Base-by-base conservation (phyloP, 2,329 filamentous ascomycete genomes). In the Fusarium mexicanum region DNA sequence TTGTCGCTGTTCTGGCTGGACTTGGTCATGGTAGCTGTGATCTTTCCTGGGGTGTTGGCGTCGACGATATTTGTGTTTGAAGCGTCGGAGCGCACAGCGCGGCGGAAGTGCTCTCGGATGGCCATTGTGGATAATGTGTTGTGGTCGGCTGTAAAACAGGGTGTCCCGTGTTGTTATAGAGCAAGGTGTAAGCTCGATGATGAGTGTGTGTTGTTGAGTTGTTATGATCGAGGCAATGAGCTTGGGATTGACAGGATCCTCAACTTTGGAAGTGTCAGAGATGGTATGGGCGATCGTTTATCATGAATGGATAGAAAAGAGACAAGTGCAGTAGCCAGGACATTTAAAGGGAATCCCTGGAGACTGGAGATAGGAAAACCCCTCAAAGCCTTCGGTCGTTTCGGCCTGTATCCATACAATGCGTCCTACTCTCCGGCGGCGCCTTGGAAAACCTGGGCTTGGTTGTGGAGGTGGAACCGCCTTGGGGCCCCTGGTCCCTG, bases 31-130 rank as follows among this genome's bases (percentile, higher is more conserved):
- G 76, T 77, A 43, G 73, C 73, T 58, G 78, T 77, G 63, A 72
- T 73, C 53, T 79, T 75, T 46, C 76, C 79, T 40, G 80, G 78
- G 40, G 78, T 75, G 72, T 76, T 80, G 61, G 77, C 79, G 18
- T 80, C 79, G 38, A 79, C 77, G n/a, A 79, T 73, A 38, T 83
- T 81, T 18, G 80, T 77, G 68, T 74, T 74, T 64, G 76, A 76
- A 60, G 69, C 69, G 58, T 79, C 76, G 37, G 83, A 84, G 80
- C 82, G 84, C 75, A 84, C 71, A 43, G 77, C 83, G 74, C 83
- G 83, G 69, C 84, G 84, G 69, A 85, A 81, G 41, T 82, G 82
- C 50, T 85, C 83, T 66, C 84, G 82, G 60, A 85, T 85, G 46
- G 84, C 79, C 84, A 85, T 85, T 74, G 65, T 76, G 75, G 48